Base-by-base conservation (phyloP, 257 asterid species). In the Schizonepeta tenuifolia region DNA sequence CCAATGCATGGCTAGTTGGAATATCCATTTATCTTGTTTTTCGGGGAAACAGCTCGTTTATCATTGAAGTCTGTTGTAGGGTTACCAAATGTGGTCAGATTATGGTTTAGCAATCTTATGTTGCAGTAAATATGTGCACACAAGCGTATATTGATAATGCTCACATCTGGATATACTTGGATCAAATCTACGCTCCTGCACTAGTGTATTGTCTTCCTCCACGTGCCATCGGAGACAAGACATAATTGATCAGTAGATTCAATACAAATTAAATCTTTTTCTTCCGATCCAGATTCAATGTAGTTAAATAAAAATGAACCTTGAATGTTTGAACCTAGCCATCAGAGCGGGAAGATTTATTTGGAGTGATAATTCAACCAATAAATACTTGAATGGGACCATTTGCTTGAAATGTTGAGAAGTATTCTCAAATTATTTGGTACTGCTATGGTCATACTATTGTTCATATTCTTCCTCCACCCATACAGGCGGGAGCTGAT, bases 401-500 rank as follows among this genome's bases (percentile, higher is more conserved):
- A 15, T 49, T 49, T 15, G n/a, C 22, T 49, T n/a, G 55, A 49
- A n/a, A 15, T 6, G 9, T 5, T 6, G 9, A 20, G 15, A 13
- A 7, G 0, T 18, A 18, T 53, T 53, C 59, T 53, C 7, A 20
- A 53, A 20, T 15, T 20, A 15, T 0, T 18, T 51, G 59, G 24
- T 17, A 11, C 55, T 49, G 15, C 0, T 12, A 47, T 9, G 58
- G 4, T 26, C 0, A 41, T 41, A 20, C 3, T 18, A 53, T 10
- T 55, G 35, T 22, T 11, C 17, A 20, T 92, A 36, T 84, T 86
- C 62, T 84, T 90, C 80, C 85, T 92, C 75, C 83, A 87, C 71
- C 98, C 98, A 2, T 92, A 84, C 57, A 84, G 91, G 0, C 74
- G 83, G 59, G 80, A 82, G 70, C 10, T 72, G 73, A 83, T 90